Percentiles rank a stretch among this genome's conserved stretches.
Conservation (phyloP, 345 rosid genomes). For the Eutrema yunnanense region DNA sequence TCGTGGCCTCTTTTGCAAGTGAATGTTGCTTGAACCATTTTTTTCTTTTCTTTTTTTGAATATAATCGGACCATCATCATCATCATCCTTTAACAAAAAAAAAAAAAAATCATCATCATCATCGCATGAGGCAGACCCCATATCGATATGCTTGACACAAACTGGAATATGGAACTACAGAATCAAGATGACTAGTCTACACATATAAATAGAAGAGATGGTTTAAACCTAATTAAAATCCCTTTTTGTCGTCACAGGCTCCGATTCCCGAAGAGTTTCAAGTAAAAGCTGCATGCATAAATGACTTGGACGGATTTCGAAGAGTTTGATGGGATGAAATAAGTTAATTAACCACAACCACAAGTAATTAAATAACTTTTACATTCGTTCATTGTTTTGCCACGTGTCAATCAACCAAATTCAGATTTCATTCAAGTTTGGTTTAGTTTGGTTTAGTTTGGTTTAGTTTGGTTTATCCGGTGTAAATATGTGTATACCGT, state of each 20-base stretch:
- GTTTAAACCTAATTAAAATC: background rate
- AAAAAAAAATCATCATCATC: too few relatives aligned
- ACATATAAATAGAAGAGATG: background rate
- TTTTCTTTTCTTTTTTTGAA: too few relatives aligned
- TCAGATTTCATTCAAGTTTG: too few relatives aligned
- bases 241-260: background rate
- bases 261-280: background rate
- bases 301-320: background rate
- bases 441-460: too few relatives aligned
- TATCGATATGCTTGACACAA: too few relatives aligned
- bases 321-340: background rate
- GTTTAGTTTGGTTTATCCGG: too few relatives aligned
- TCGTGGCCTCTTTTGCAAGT: background rate
- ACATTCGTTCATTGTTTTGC: background rate
- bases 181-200: background rate
- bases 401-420: background rate
- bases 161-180: too few relatives aligned
- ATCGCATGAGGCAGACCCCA: too few relatives aligned
- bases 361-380: too few relatives aligned
- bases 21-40: background rate
- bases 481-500: too few relatives aligned
- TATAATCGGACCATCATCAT: too few relatives aligned
- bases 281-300: background rate
- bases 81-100: too few relatives aligned
- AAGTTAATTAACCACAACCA: background rate